Evolutionary conservation across 2,329 filamentous ascomycete genomes (phyloP).

Genomic region (Colletotrichum truncatum): DNA sequence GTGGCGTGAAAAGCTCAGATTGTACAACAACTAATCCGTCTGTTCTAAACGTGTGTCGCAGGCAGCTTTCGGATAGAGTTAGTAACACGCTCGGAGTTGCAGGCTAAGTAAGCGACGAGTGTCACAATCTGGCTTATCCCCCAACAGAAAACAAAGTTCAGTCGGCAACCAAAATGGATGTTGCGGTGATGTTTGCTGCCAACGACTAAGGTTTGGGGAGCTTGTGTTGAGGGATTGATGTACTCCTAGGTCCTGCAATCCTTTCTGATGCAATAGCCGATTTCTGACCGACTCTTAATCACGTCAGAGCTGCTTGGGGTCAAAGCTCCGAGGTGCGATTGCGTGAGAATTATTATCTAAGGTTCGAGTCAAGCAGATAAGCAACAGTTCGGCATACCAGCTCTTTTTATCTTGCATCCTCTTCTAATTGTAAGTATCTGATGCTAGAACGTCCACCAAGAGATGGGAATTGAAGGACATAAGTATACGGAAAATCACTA

Average conservation of each 20-base stretch:
- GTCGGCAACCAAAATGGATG: background rate
- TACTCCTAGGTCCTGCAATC: no score
- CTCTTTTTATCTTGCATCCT: no score
- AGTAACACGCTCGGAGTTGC: no score
- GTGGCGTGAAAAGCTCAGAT: background rate
- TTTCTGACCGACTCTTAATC: conserved; percentile 3
- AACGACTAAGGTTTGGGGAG: background rate
- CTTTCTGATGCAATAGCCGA: background rate
- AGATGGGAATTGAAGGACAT: no score
- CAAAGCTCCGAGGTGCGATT: conserved; percentile 20
- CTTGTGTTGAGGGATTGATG: background rate
- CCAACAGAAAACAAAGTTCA: no score
- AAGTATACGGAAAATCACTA: no score
- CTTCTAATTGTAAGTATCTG: no score
- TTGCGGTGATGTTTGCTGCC: background rate
- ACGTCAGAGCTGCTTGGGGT: conserved; percentile 12
- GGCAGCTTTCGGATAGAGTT: background rate
- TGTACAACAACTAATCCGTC: no score
- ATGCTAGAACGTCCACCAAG: background rate
- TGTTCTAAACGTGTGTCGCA: no score
- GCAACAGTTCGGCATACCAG: background rate
- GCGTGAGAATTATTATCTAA: conserved; percentile 14
- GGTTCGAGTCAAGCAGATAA: conserved; percentile 21
- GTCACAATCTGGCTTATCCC: no score
- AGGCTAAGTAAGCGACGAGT: no score